Conservation (phyloP, 179 eudicot species). For the Camellia oleifera region DNA sequence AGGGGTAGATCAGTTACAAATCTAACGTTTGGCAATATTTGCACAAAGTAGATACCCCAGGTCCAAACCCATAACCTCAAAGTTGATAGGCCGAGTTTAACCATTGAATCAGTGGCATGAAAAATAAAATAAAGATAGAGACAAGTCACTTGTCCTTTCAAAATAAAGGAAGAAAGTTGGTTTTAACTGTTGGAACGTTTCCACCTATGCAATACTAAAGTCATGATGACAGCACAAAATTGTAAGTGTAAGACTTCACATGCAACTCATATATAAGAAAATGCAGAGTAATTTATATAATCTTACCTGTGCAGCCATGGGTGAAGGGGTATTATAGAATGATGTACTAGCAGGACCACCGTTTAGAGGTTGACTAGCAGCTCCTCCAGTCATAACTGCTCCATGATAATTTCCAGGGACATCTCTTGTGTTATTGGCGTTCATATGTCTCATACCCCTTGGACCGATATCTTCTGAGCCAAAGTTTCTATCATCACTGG, state of each 20-base stretch:
- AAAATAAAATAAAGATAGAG: neutral
- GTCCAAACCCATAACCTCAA: too few species aligned
- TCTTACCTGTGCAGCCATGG: constrained; percentile 82
- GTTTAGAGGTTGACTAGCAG: constrained; percentile 52
- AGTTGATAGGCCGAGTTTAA: too few species aligned
- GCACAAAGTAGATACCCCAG: too few species aligned
- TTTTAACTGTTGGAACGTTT: neutral
- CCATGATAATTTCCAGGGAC: constrained; percentile 60
- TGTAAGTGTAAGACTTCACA: neutral
- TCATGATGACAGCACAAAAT: neutral
- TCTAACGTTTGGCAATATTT: too few species aligned
- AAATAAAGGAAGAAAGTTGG: neutral
- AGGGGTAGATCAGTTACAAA: too few species aligned
- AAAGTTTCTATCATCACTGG: constrained; percentile 54
- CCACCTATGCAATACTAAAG: neutral
- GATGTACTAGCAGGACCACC: constrained; percentile 61
- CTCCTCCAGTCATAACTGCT: constrained; percentile 43
- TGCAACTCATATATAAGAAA: neutral
- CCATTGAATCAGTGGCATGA: neutral
- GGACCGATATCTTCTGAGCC: constrained; percentile 63
- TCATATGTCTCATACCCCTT: constrained; percentile 52
- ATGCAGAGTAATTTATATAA: neutral
- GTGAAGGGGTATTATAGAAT: constrained; percentile 91
- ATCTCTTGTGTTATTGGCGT: constrained; percentile 52
- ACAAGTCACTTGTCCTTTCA: constrained; percentile 5